Base-by-base conservation (phyloP, 2,329 filamentous ascomycete species). In the Mycosphaerella sp. region DNA sequence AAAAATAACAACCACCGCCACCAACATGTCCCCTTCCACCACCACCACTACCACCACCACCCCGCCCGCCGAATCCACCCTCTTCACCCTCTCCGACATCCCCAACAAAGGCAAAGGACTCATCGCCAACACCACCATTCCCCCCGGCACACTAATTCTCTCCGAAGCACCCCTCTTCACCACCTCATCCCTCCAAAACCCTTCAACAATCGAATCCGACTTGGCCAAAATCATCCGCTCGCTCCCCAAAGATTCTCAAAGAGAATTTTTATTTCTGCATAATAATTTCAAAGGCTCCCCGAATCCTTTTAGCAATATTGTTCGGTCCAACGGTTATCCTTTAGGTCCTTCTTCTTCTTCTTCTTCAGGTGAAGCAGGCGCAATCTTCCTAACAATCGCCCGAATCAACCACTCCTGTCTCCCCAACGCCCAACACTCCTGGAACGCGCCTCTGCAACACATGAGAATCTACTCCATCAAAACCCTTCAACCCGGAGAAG, bases 31-130 rank as follows among this genome's bases (percentile, higher is more conserved):
- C 14, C 14, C 14, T 17, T 17, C 14, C 14, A 17, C 14, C 14
- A 17, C 14, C 14, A 17, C 14, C 14, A 1, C 14, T 17, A 17
- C 14, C 14, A 17, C 14, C 14, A 17, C 34, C 36, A 42, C 21
- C 12, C 17, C 14, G 14, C 14, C 14, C 14, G 14, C 14, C 14
- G 14, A 40, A 39, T 44, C 47, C 34, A 7, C 34, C n/a, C 54
- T 45, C 1, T 62, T 58, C 54, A 54, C 51, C 8, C 32, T 57
- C 6, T 53, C 58, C 46, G 46, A 56, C 21, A 53, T 62, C 8
- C 58, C 57, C 12, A 70, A 66, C 14, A 73, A 70, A 63, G 73
- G 74, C 2, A 69, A 69, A 66, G 72, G 73, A 6, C 64, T 77
- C 6, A 56, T 76, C 45, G 72, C 74, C 8, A 65, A 40, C 6